Base-by-base conservation (phyloP, 1,284 basidiomycete species). In the Caloboletus firmus region DNA sequence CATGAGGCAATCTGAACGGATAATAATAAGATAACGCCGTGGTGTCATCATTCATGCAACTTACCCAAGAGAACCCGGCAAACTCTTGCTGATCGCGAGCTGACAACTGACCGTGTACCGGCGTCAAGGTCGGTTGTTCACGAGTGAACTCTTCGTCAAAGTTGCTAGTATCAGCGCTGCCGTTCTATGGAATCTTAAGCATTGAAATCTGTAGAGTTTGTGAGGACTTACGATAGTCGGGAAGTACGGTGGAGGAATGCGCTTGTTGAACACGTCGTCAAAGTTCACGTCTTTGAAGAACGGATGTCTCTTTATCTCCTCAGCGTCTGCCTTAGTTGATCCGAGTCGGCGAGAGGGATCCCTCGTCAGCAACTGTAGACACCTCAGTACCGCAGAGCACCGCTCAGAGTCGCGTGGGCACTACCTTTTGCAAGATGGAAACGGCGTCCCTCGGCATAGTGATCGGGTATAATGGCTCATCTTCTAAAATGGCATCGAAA, bases 401-500 rank as follows among this genome's bases (percentile, higher is more conserved):
- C 35, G 30, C 20, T 47, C n/a, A 49, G 13, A 40, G 9, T 10
- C 15, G 2, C 0, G 3, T 34, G 17, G 49, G 55, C 15, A 24
- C 58, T 59, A 93, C 93, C 80, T 95, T 94, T 70, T 98, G 95
- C 55, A 99, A 72, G 48, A 99, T 91, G 22, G 93, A 95, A 46
- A 99, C 96, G 17, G 95, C 95, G 66, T 98, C 96, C 52, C 93
- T 83, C 8, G 96, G 97, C 97, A 99, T 99, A n/a, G 97, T 98
- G 65, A 99, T 97, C 2, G 97, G 97, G 74, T 99, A 99, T 59
- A 99, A 72, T 40, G 96, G 95, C 70, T 99, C 97, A 70, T 99
- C 97, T 72, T 99, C 97, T 49, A 99, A 75, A 65, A 99, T 99
- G 37, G 97, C 97, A 72, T 99, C 97, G 69, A 99, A 99, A 61